Percentiles rank a stretch among this genome's conserved stretches.
Evolutionary conservation across 78 protist species (phyloP).

Genomic region (Salpingoeca rosetta): DNA sequence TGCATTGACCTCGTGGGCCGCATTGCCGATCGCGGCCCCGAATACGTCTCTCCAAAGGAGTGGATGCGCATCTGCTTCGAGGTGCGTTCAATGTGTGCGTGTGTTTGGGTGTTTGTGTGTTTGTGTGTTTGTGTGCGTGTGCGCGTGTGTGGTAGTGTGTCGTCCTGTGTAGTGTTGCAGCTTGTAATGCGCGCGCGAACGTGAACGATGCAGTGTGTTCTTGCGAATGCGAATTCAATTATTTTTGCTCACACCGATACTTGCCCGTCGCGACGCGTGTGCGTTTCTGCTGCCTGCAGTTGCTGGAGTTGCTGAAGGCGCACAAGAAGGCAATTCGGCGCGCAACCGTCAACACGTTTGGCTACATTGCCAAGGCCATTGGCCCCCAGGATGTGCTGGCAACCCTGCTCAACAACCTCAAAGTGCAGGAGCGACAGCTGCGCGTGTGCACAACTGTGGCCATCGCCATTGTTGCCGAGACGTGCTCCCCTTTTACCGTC

Average conservation of each 20-base stretch:
- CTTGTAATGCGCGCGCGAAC: too few relatives aligned
- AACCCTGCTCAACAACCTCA: conserved; percentile 92
- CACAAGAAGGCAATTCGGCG: conserved; percentile 86
- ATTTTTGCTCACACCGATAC: too few relatives aligned
- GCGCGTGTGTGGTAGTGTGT: too few relatives aligned
- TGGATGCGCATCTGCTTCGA: conserved; percentile 97
- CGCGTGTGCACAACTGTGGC: conserved; percentile 99
- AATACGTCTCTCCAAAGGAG: conserved; percentile 81
- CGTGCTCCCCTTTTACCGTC: conserved; percentile 93
- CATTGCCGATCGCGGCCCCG: conserved; percentile 87
- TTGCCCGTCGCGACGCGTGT: too few relatives aligned
- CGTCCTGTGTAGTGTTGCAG: too few relatives aligned
- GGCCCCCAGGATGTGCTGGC: conserved; percentile 97
- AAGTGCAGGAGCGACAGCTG: conserved; percentile 94
- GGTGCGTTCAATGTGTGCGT: too few relatives aligned
- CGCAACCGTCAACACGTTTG: conserved; percentile 94
- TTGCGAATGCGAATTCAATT: too few relatives aligned
- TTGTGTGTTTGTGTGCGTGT: too few relatives aligned
- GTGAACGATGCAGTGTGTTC: too few relatives aligned
- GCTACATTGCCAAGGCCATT: conserved; percentile 94
- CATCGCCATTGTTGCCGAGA: conserved; percentile 97
- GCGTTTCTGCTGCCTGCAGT: too few relatives aligned
- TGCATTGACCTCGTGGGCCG: conserved; percentile 93
- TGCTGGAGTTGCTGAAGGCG: conserved; percentile 94
- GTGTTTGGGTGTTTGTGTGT: too few relatives aligned